Conservation (phyloP, 805 yeast species). For the Zygotorulaspora florentina region DNA sequence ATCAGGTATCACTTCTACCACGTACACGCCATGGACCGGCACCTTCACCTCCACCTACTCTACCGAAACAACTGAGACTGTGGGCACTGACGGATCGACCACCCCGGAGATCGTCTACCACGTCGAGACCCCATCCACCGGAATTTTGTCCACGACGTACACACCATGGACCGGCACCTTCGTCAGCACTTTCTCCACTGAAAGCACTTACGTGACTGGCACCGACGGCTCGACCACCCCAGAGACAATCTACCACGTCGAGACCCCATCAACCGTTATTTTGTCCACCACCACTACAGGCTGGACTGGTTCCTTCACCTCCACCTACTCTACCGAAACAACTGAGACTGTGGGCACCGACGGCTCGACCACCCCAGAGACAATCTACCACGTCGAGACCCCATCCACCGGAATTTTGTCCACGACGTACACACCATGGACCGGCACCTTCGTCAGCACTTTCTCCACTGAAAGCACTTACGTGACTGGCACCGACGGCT, state of each 20-base stretch:
- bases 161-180: slow-evolving; percentile 5
- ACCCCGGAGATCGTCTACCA: slow-evolving; percentile 14
- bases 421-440: not conserved
- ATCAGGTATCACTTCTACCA: not conserved
- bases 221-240: slow-evolving; percentile 11
- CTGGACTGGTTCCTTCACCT: slow-evolving; percentile 11
- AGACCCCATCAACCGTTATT: slow-evolving; percentile 11
- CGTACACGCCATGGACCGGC: not conserved
- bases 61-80: slow-evolving; percentile 1
- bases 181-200: slow-evolving; percentile 12
- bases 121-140: slow-evolving; percentile 11
- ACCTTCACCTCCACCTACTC: slow-evolving; percentile 5
- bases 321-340: slow-evolving; percentile 12
- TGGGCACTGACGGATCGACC: slow-evolving; percentile 2
- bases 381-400: slow-evolving; percentile 16
- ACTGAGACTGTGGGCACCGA: slow-evolving; percentile 7
- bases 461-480: slow-evolving; percentile 6
- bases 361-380: slow-evolving; percentile 12
- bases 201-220: slow-evolving; percentile 3
- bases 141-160: not conserved
- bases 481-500: slow-evolving; percentile 3
- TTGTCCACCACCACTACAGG: slow-evolving; percentile 8
- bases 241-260: slow-evolving; percentile 11
- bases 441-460: slow-evolving; percentile 10
- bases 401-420: too few species aligned